Conservation (phyloP, 495 filamentous ascomycete species). For the Daldinia childiae region DNA sequence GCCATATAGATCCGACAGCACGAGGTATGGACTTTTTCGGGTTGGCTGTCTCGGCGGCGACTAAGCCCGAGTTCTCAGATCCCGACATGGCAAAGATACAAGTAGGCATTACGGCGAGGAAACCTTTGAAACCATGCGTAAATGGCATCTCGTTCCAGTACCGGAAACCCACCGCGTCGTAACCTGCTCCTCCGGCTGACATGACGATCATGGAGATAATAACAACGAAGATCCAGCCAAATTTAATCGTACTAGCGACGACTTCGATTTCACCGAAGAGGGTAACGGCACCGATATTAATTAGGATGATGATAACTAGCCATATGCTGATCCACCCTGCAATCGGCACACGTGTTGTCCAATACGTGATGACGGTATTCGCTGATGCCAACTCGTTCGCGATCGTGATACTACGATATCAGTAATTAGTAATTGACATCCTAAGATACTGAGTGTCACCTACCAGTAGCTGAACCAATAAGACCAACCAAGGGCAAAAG, state of each 20-base stretch:
- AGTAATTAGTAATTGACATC: neutral
- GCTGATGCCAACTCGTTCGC: conserved; percentile 72
- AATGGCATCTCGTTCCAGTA: conserved; percentile 65
- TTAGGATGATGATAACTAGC: conserved; percentile 68
- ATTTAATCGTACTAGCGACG: conserved; percentile 70
- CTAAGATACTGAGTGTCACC: neutral
- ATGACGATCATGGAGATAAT: conserved; percentile 69
- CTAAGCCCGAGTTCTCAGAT: conserved; percentile 68
- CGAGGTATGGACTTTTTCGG: conserved; percentile 64
- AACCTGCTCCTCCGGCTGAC: conserved; percentile 63
- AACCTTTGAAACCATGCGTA: conserved; percentile 66
- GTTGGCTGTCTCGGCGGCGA: conserved; percentile 67
- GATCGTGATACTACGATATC: conserved; percentile 59
- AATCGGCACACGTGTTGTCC: conserved; percentile 58
- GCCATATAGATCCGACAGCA: conserved; percentile 67
- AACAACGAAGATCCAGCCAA: conserved; percentile 69
- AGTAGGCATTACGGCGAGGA: conserved; percentile 68
- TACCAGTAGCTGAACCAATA: conserved; percentile 46
- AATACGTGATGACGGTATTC: conserved; percentile 70
- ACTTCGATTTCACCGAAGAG: conserved; percentile 74
- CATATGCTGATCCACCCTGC: conserved; percentile 68
- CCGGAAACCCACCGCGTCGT: conserved; percentile 54
- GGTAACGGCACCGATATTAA: conserved; percentile 68
- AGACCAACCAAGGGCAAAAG: conserved; percentile 73
- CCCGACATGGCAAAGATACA: conserved; percentile 71